Base-by-base conservation (phyloP, 371 early-diverging fungal genomes). In the Syncephalastrum racemosum region DNA sequence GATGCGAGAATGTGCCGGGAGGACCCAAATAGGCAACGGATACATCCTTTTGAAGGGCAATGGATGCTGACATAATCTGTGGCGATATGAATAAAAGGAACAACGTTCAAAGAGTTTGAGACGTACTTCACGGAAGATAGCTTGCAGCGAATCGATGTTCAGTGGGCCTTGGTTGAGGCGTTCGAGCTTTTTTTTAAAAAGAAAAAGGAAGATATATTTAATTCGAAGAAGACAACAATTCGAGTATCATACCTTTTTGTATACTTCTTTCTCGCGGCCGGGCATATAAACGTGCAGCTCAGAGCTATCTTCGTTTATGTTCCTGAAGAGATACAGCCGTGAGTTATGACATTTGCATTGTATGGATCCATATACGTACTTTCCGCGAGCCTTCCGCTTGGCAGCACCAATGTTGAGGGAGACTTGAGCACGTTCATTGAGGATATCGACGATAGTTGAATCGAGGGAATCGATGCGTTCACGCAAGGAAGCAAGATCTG, bases 11-110 rank as follows among this genome's bases (percentile, higher is more conserved):
- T n/a, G 94, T 90, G 27, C 96, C 98, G 2, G 84, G 79, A 4
- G 98, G 96, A 4, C 98, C 98, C 13, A 98, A 83, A 63, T 90
- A 96, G 15, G 92, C 94, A 24, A 97, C 83, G 4, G 85, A 77
- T 7, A 89, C 82, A 18, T 92, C 87, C 49, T 88, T 83, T 73
- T 92, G 92, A 23, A 94, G 76, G 4, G 92, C 88, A 56, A 94
- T 90, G 8, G 92, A 90, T 0, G 93, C 92, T 1, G 93, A 93
- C 92, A 93, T 93, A 68, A 94, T 90, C 77, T 80, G 43, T 5
- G 19, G 36, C 12, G 31, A 27, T 8, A 20, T 18, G 14, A 52
- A 36, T 18, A 46, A 18, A n/a, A 47, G 16, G 1, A 22, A 4
- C 3, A 20, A 27, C 0, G 36, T 12, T 4, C 15, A 5, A 27